Evolutionary conservation across 352 stramenopile genomes (phyloP).

Genomic region (Globisporangium splendens): DNA sequence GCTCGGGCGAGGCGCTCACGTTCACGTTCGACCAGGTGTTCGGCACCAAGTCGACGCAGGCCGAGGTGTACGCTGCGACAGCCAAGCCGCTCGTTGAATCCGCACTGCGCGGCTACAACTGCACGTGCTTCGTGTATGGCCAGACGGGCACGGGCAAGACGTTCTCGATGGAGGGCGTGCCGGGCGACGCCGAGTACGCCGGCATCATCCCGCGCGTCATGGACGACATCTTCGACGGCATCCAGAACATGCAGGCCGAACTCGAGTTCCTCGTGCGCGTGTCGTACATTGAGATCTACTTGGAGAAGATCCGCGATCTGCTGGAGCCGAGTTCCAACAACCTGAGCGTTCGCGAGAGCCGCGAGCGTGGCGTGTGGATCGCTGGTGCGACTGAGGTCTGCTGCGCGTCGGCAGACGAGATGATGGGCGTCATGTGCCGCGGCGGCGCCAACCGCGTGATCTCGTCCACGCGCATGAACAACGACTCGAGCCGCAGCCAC

Average conservation of each 20-base stretch:
- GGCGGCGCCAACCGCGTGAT: constrained; percentile 90
- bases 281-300: constrained; percentile 99
- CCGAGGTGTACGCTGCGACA: constrained; percentile 62
- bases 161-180: constrained; percentile 88
- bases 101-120: constrained; percentile 82
- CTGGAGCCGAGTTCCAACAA: constrained; percentile 67
- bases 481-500: constrained; percentile 89
- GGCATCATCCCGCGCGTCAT: constrained; percentile 80
- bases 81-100: constrained; percentile 60
- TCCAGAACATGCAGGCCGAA: constrained; percentile 63
- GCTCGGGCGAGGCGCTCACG: constrained; percentile 31
- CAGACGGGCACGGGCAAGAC: constrained; percentile 91
- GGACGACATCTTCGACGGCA: constrained; percentile 63
- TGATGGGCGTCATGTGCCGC: constrained; percentile 86
- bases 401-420: constrained; percentile 54
- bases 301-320: constrained; percentile 97
- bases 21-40: constrained; percentile 80
- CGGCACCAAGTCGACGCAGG: constrained; percentile 45
- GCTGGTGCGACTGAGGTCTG: constrained; percentile 58
- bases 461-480: constrained; percentile 90
- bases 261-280: constrained; percentile 93
- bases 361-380: constrained; percentile 61
- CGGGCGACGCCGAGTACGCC: constrained; percentile 54
- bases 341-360: constrained; percentile 57
- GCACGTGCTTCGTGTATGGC: constrained; percentile 92